Evolutionary conservation across 768 basidiomycete species (phyloP), one percentile per base, ranked within the genome.

Genomic region (Lyophyllum decastes): DNA sequence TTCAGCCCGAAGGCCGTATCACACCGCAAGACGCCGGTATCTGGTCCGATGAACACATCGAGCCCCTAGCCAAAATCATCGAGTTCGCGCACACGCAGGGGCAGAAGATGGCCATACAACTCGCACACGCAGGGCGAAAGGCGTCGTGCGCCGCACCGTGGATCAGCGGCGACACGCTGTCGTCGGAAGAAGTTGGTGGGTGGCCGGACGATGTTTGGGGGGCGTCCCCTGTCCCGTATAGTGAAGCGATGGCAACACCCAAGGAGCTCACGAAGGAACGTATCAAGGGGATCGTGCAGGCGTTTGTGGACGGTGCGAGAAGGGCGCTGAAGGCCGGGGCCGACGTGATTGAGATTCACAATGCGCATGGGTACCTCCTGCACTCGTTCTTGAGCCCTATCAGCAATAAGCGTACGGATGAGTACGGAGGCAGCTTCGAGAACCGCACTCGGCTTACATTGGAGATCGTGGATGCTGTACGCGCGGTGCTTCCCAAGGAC

Each of bases 61-160:
- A 69, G 16, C 62, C 71, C 1, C 65, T 82, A 41, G 74, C 78
- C 56, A 69, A 79, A 35, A 76, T 92, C 61, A 81, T 86, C 64
- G 82, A 87, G 57, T 89, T 90, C 53, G 87, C 87, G n/a, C 87
- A 89, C 65, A 82, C 84, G 0, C 86, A 88, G 62, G 81, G 78
- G 47, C 84, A 88, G 66, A 85, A 86, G 49, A 81, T 92, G 21
- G 90, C 76, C 9, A 86, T 92, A 54, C 92, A 93, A 61, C 79
- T 92, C 17, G 86, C 81, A 0, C 90, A 93, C 60, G 87, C 89
- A 0, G 90, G 91, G 0, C 77, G 90, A n/a, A 92, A 92, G 68
- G 88, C 83, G 0, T 85, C 84, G 9, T 85, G 79, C 0, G 68
- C 82, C 17, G 80, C 84, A 0, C 87, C 88, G 0, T 92, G 88